These are phyloP conservation scores for Fagopyrum esculentum DNA, from an alignment of 148 eudicot genomes.

Conservation along the genomic window DNA sequence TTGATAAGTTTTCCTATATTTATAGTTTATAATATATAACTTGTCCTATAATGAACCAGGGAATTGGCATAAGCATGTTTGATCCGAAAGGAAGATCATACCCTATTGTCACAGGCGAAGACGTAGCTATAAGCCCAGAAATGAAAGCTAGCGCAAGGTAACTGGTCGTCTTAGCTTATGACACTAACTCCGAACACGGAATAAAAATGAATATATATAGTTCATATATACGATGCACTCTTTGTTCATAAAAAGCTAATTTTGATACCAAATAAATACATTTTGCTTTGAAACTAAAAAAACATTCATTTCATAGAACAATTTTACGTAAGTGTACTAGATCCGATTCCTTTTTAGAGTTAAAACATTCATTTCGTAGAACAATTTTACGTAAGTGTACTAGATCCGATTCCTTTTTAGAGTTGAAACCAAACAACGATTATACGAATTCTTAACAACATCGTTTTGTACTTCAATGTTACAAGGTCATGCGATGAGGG, in stretches of 20 bases:
- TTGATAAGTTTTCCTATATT: constrained; percentile 3
- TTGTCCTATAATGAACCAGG: constrained; percentile 26
- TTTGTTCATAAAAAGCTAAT: too few relatives aligned
- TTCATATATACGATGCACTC: too few relatives aligned
- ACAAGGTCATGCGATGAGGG: constrained; percentile 35
- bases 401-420: too few relatives aligned
- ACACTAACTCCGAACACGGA: not conserved
- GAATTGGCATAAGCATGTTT: constrained; percentile 45
- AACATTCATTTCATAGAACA: too few relatives aligned
- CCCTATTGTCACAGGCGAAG: constrained; percentile 69
- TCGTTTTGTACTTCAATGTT: not conserved
- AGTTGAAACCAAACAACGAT: too few relatives aligned
- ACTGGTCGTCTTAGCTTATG: not conserved
- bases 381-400: too few relatives aligned
- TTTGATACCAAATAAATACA: too few relatives aligned
- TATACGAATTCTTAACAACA: not conserved
- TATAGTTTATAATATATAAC: not conserved
- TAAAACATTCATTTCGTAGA: too few relatives aligned
- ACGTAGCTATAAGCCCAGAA: constrained; percentile 46
- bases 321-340: too few relatives aligned
- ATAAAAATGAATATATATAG: too few relatives aligned
- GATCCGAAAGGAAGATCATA: constrained; percentile 32
- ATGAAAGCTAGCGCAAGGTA: constrained; percentile 48
- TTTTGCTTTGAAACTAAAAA: too few relatives aligned
- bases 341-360: too few relatives aligned